phyloP scores from a whole-genome alignment of 1,284 basidiomycete species.

The Rhodotorula mucilaginosa region DNA sequence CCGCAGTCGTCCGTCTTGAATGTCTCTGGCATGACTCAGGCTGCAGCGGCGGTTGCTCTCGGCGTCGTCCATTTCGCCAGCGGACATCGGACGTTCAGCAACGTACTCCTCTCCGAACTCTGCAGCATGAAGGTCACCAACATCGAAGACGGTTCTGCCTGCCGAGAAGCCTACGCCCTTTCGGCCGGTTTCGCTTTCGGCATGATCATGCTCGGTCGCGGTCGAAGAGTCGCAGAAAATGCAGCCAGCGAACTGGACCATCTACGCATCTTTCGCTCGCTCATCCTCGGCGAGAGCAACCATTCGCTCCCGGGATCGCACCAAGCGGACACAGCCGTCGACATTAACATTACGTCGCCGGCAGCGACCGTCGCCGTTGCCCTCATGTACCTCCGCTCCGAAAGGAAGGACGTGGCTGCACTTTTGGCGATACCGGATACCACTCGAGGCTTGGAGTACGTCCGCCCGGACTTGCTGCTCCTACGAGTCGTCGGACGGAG shows the following conservation, averaged over 20 bases:
- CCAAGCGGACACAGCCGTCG: constrained; percentile 55
- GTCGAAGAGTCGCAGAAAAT: constrained; percentile 44
- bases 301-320: constrained; percentile 8
- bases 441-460: constrained; percentile 69
- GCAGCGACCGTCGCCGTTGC: constrained; percentile 87
- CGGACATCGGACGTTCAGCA: constrained; percentile 84
- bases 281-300: constrained; percentile 34
- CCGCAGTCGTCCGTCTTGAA: constrained; percentile 83
- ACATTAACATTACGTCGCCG: constrained; percentile 82
- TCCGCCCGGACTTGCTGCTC: constrained; percentile 84
- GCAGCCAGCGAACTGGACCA: constrained; percentile 26
- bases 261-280: constrained; percentile 35
- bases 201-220: constrained; percentile 90
- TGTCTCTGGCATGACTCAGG: constrained; percentile 82
- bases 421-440: constrained; percentile 80
- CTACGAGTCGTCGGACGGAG: constrained; percentile 73
- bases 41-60: constrained; percentile 81
- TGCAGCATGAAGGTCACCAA: constrained; percentile 71
- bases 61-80: constrained; percentile 88
- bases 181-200: constrained; percentile 87
- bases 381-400: constrained; percentile 85
- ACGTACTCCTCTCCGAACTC: constrained; percentile 82
- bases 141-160: constrained; percentile 75
- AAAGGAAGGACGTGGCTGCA: constrained; percentile 77
- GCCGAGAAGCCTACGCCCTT: constrained; percentile 87